phyloP scores from a whole-genome alignment of 768 basidiomycete genomes.

The Cystofilobasidium macerans region DNA sequence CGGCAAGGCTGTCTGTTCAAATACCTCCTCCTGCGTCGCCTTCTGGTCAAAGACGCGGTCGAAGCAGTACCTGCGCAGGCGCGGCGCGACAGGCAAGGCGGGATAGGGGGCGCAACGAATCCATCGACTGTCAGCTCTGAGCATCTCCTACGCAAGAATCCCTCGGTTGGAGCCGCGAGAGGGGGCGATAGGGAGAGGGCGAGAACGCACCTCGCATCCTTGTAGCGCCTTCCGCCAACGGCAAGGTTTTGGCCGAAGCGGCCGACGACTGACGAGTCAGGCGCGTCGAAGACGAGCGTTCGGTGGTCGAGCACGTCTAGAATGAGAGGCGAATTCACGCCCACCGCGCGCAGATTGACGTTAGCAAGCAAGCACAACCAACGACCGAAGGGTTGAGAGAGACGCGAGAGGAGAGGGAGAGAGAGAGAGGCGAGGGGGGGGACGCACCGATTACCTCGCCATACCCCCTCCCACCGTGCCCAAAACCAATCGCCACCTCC shows the following conservation, averaged over 20 bases:
- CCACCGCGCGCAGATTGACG: too few species aligned
- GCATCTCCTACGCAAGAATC: too few species aligned
- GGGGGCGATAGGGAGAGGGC: neutral
- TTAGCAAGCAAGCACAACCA: too few species aligned
- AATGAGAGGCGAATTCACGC: too few species aligned
- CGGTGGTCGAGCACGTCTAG: constrained; percentile 81
- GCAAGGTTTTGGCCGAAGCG: constrained; percentile 70
- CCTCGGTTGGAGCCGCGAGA: neutral
- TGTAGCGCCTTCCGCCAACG: constrained; percentile 68
- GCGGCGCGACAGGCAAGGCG: neutral
- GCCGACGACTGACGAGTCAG: constrained; percentile 62
- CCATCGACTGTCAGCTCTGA: neutral
- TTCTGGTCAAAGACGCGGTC: constrained; percentile 80
- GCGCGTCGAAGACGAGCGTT: constrained; percentile 90
- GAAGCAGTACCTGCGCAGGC: constrained; percentile 61
- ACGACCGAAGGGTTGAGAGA: too few species aligned
- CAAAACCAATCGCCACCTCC: constrained; percentile 21
- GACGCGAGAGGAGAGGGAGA: neutral
- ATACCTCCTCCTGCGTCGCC: constrained; percentile 74
- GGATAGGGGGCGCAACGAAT: neutral
- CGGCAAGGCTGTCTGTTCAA: constrained; percentile 72
- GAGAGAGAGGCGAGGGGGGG: neutral
- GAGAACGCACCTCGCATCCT: constrained; percentile 57
- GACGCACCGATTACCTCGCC: constrained; percentile 20
- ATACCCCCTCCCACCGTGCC: constrained; percentile 21